Evolutionary conservation across 306 rosid species (phyloP), one percentile per base, ranked within the genome.

Genomic region (Vigna radiata): DNA sequence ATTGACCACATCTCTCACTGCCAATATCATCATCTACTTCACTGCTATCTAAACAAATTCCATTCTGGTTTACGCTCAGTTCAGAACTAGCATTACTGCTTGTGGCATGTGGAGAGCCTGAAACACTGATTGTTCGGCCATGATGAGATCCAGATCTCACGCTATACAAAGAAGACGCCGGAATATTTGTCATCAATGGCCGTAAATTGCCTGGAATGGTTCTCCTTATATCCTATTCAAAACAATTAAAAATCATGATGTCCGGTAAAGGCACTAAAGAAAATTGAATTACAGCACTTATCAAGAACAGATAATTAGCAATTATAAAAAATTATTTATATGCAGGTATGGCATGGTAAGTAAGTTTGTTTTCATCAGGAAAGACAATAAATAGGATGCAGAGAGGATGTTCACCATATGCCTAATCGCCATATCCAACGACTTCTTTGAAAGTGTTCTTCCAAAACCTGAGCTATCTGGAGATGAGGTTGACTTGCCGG

Each of bases 1-100:
- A 94, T 54, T 89, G 90, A 37, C 81, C 88, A 27, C 87, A 90
- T 82, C 96, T 75, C 83, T 91, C 97, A 25, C 97, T 89, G 77
- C 88, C 90, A 72, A 88, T 83, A 58, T 90, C 96, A 23, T 91
- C 98, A 67, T 91, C 98, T 77, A 87, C 76, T 77, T 90, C 94
- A 33, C 87, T 88, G 82, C 82, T 76, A 70, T 94, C 97, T 70
- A 91, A 81, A 85, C 92, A 91, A 72, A 86, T 53, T 33, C 98
- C 96, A 84, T 90, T 93, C 76, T 93, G 93, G 93, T 93, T 93
- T 37, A 91, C 97, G 52, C 98, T 94, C 76, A 91, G 77, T 86
- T 94, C 98, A 15, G 98, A 94, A 78, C 98, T 91, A 66, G 96
- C 98, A 55, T 94, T 94, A 70, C 98, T 94, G 86, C 98, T 94